A percentile compares a stretch with the other conserved stretches of the same genome.
These are phyloP conservation scores for Salisapilia sapeloensis DNA, from an alignment of 352 stramenopile genomes.

Conservation along the genomic window DNA sequence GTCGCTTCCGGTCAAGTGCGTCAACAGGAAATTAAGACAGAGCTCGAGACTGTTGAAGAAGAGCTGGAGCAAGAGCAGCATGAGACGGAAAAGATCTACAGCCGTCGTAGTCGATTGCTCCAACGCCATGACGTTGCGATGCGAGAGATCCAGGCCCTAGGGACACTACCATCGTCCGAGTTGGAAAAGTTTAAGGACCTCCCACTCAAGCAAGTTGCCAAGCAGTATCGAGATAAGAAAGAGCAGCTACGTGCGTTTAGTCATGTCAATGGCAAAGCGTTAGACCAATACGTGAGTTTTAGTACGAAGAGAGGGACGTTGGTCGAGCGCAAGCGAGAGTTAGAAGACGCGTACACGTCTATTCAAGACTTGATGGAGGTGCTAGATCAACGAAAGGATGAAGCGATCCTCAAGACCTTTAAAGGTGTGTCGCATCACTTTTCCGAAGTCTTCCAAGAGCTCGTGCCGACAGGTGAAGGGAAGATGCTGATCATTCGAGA, in stretches of 20 bases:
- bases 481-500: slow-evolving; percentile 94
- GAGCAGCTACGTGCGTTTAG: slow-evolving; percentile 95
- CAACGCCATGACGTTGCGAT: slow-evolving; percentile 89
- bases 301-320: slow-evolving; percentile 85
- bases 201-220: slow-evolving; percentile 85
- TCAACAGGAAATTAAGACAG: slow-evolving; percentile 27
- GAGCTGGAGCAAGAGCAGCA: slow-evolving; percentile 71
- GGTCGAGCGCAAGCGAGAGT: slow-evolving; percentile 89
- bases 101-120: slow-evolving; percentile 55
- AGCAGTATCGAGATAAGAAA: slow-evolving; percentile 87
- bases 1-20: slow-evolving; percentile 20
- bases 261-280: slow-evolving; percentile 99
- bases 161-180: slow-evolving; percentile 88
- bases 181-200: slow-evolving; percentile 84
- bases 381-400: slow-evolving; percentile 93
- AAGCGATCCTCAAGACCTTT: slow-evolving; percentile 98
- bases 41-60: slow-evolving; percentile 49
- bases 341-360: slow-evolving; percentile 87
- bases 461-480: slow-evolving; percentile 93
- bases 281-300: slow-evolving; percentile 99
- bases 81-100: slow-evolving; percentile 74
- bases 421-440: slow-evolving; percentile 97
- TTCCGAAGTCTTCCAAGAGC: slow-evolving; percentile 94
- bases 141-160: slow-evolving; percentile 94
- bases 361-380: slow-evolving; percentile 82